Percentiles rank a stretch among this genome's conserved stretches.
Conservation (phyloP, 169 alveolate genomes). For the Pseudocohnilembus persalinus region DNA sequence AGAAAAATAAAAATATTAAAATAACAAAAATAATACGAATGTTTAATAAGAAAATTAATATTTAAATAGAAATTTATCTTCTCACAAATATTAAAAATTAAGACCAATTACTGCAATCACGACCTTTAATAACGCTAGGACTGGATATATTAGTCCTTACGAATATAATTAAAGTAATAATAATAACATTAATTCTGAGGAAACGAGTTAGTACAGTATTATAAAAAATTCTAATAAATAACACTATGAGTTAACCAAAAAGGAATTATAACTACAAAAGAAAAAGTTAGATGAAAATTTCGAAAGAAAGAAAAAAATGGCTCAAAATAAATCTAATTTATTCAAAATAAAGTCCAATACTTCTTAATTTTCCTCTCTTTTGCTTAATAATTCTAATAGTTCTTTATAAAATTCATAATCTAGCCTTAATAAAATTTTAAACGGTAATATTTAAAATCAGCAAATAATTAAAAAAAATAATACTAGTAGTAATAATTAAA, state of each 20-base stretch:
- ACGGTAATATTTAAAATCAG: not conserved
- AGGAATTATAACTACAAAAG: not conserved
- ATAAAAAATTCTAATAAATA: too few relatives aligned
- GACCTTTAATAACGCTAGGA: not conserved
- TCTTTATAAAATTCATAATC: not conserved
- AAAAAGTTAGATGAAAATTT: not conserved
- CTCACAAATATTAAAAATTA: not conserved
- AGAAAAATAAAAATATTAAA: too few relatives aligned
- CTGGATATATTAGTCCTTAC: not conserved
- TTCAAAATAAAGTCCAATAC: not conserved
- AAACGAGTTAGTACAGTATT: too few relatives aligned
- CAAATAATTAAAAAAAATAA: not conserved
- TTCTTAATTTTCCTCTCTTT: too few relatives aligned
- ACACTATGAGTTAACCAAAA: too few relatives aligned
- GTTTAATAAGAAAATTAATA: too few relatives aligned
- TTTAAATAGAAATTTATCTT: too few relatives aligned
- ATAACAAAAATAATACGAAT: too few relatives aligned
- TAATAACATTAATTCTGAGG: too few relatives aligned
- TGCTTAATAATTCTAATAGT: too few relatives aligned
- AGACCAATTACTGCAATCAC: not conserved
- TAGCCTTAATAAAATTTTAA: not conserved
- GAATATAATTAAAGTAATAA: too few relatives aligned
- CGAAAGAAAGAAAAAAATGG: not conserved
- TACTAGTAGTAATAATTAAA: not conserved
- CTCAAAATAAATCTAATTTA: not conserved